Base-by-base conservation (phyloP, 805 yeast genomes). In the Candida sithepensis region DNA sequence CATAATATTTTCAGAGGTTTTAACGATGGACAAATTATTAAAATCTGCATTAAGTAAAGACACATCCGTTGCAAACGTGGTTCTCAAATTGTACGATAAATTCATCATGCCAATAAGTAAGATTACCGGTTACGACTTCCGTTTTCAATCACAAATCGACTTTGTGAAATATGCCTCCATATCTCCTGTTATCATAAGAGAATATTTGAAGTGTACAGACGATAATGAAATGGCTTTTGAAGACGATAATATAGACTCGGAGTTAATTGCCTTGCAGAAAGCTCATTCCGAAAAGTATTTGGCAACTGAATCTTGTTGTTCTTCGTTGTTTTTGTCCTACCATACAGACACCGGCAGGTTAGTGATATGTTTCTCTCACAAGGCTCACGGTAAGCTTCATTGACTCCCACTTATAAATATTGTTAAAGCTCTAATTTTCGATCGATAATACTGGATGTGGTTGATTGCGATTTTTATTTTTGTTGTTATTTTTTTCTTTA, bases 361-460 rank as follows among this genome's bases (percentile, higher is more conserved):
- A 36, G 61, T 60, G 26, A 51, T 64, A 30, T 58, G 60, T 28
- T 64, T 61, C 44, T 53, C 67, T 20, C 69, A 65, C 45, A 59
- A 58, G 46, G 55, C 56, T 18, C 69, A 64, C 47, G 43, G 33
- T 18, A 34, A 34, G 38, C 26, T 19, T 13, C 30, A 23, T 41
- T 41, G 19, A 39, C 28, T n/a, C 12, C n/a, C 30, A 19, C 34
- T 12, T 30, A 4, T 30, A 12, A 6, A 30, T 30, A 30, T 30
- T 5, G 6, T 30, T 30, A 30, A 14, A 10, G 13, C 14, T 30
- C 16, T 12, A 30, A 30, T 30, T 19, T 16, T 16, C 10, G 21
- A 34, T 18, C 38, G 18, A 34, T 34, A 34, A 34, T 18, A 16
- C 21, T 34, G 38, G 38, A 5, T 34, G 38, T 16, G 20, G 12